phyloP scores from a whole-genome alignment of 805 yeast genomes.

The Priceomyces carsonii region DNA sequence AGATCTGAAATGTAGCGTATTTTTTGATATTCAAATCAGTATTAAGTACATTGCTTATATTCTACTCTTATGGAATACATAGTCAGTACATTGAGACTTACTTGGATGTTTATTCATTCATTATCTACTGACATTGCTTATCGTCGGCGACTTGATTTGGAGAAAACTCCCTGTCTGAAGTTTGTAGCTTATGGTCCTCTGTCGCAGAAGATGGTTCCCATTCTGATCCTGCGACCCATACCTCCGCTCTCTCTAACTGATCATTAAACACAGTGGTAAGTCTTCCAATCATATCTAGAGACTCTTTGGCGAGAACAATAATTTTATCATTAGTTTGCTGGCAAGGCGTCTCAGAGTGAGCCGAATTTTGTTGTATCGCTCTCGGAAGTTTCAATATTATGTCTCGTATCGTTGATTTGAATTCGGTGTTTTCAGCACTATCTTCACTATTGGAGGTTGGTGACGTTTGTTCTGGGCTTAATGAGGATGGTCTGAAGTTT shows the following conservation, averaged over 20 bases:
- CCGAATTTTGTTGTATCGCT: constrained; percentile 44
- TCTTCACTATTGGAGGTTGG: constrained; percentile 10
- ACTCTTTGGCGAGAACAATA: constrained; percentile 81
- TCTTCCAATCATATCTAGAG: constrained; percentile 81
- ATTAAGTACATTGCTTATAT: too few relatives aligned
- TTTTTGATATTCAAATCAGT: too few relatives aligned
- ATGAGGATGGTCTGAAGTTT: constrained; percentile 57
- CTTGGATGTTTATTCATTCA: too few relatives aligned
- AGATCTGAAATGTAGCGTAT: too few relatives aligned
- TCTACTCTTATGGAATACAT: too few relatives aligned
- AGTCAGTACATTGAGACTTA: too few relatives aligned
- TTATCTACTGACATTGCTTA: too few relatives aligned
- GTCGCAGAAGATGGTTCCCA: not conserved
- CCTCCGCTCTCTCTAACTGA: constrained; percentile 80
- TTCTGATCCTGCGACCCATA: constrained; percentile 58
- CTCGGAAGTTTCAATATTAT: constrained; percentile 72
- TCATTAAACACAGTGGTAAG: constrained; percentile 84
- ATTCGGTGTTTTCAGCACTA: constrained; percentile 18
- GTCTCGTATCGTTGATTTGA: constrained; percentile 74
- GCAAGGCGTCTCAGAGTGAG: constrained; percentile 14
- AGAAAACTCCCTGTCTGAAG: too few relatives aligned
- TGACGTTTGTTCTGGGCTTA: constrained; percentile 17
- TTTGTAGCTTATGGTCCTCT: constrained; percentile 1
- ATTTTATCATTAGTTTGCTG: constrained; percentile 59
- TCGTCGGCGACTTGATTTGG: too few relatives aligned